Evolutionary conservation across 352 stramenopile species (phyloP).

Genomic region (Phytophthora pistaciae): DNA sequence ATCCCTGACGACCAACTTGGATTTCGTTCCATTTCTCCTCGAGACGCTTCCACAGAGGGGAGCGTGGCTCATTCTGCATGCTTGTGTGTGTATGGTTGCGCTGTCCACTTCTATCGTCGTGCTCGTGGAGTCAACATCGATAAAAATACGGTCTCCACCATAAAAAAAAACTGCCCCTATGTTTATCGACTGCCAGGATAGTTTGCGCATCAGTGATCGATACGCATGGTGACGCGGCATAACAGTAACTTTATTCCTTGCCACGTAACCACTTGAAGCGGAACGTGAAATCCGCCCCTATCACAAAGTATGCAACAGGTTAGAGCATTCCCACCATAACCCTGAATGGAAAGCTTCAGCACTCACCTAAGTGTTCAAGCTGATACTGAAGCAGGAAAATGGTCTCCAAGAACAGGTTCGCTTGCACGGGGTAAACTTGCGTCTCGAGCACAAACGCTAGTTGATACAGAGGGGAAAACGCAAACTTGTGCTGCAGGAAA

Average conservation of each 20-base stretch:
- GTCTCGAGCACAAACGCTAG: slow-evolving; percentile 50
- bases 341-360: too few species aligned
- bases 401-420: slow-evolving; percentile 15
- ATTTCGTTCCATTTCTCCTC: slow-evolving; percentile 1
- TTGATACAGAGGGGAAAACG: slow-evolving; percentile 36
- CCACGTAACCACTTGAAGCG: slow-evolving; percentile 29
- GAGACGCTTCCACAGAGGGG: background rate
- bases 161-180: background rate
- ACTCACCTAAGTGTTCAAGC: slow-evolving; percentile 26
- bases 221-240: too few species aligned
- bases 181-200: background rate
- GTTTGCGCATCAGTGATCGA: background rate
- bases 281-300: slow-evolving; percentile 38
- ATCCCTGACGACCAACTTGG: background rate
- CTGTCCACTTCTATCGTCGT: background rate
- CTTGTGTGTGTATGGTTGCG: background rate
- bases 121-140: background rate
- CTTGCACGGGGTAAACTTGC: slow-evolving; percentile 25
- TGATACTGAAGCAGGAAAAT: slow-evolving; percentile 29
- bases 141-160: background rate
- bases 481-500: slow-evolving; percentile 35
- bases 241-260: background rate
- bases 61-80: background rate
- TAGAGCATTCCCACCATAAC: too few species aligned
- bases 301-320: background rate